Evolutionary conservation across 345 rosid species (phyloP).

Genomic region (Eucalyptus brandiana): DNA sequence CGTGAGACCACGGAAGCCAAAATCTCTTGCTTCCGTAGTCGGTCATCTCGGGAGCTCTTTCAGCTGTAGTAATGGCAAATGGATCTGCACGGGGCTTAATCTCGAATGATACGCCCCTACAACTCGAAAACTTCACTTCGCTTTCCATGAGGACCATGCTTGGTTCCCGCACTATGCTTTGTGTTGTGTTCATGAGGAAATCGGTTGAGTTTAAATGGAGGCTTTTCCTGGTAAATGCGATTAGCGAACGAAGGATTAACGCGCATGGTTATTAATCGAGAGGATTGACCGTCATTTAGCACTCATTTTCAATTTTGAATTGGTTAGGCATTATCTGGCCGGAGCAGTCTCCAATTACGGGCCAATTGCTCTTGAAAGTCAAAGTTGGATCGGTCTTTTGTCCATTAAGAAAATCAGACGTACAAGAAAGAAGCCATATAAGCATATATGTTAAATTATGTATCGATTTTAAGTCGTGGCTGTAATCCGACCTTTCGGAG

Average conservation of each 20-base stretch:
- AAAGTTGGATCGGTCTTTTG: background rate
- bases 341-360: background rate
- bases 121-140: conserved; percentile 52
- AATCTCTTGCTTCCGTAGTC: background rate
- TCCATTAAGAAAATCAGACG: background rate
- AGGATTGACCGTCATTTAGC: background rate
- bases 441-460: no score
- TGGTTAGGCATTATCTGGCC: background rate
- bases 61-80: conserved; percentile 9
- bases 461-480: background rate
- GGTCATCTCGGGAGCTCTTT: background rate
- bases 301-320: background rate
- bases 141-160: conserved; percentile 8
- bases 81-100: conserved; percentile 42
- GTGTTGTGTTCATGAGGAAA: background rate
- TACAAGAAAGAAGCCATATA: no score
- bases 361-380: background rate
- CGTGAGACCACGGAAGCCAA: conserved; percentile 24
- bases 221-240: background rate
- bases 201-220: background rate
- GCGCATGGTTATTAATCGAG: background rate
- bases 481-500: background rate
- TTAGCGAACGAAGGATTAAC: background rate
- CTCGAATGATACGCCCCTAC: conserved; percentile 61
- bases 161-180: background rate